These are phyloP conservation scores for Clarireedia sp. DNA, from an alignment of 2,329 filamentous ascomycete genomes.

Conservation along the genomic window DNA sequence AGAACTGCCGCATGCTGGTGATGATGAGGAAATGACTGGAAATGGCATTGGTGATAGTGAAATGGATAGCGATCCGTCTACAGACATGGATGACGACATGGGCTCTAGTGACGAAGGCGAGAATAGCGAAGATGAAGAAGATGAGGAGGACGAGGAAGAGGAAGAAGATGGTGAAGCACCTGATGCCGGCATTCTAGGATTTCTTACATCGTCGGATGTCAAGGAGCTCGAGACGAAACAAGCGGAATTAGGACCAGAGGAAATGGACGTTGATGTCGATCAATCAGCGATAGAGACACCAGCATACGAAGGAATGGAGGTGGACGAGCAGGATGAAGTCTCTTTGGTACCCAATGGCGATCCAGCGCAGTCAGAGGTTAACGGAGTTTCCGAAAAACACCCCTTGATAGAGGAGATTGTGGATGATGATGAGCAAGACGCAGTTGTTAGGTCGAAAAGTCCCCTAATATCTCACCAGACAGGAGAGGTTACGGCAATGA, in stretches of 20 bases:
- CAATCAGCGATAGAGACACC: not conserved
- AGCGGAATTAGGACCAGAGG: conserved; percentile 7
- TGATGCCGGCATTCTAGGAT: conserved; percentile 31
- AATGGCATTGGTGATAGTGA: conserved; percentile 19
- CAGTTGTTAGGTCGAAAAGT: not conserved
- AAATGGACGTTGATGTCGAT: conserved; percentile 9
- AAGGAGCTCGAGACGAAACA: conserved; percentile 28
- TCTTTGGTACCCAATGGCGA: conserved; percentile 24
- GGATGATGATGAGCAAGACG: not conserved
- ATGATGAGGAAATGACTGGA: conserved; percentile 30
- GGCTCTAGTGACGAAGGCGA: conserved; percentile 55
- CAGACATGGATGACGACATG: conserved; percentile 14
- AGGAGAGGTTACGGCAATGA: conserved; percentile 18
- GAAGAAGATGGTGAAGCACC: conserved; percentile 32
- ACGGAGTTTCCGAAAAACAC: not conserved
- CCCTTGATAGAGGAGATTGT: conserved; percentile 3
- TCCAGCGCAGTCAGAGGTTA: not conserved
- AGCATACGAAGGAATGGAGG: not conserved
- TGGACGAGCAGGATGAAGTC: conserved; percentile 26
- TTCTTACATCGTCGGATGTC: conserved; percentile 27
- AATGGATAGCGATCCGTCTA: conserved; percentile 25
- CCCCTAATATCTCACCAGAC: not conserved
- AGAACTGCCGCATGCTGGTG: conserved; percentile 23
- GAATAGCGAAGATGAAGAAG: conserved; percentile 44
- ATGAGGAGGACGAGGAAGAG: conserved; percentile 34